These are phyloP conservation scores for Oenanthe javanica DNA, from an alignment of 140 eudicot species.

Conservation along the genomic window DNA sequence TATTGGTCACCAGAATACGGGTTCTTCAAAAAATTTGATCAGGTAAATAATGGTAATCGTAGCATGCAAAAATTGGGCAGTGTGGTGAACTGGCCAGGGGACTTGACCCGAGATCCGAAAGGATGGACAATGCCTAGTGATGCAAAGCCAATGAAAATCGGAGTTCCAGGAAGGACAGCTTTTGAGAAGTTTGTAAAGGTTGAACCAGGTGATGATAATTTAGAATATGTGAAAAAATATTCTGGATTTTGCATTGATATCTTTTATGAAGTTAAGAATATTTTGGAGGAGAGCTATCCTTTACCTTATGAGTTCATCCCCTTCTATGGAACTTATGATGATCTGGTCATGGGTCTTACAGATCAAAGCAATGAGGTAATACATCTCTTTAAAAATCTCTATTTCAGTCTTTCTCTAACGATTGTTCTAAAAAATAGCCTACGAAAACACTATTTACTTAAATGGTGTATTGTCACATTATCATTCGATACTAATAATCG, in stretches of 20 bases:
- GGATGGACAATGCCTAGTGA: conserved; percentile 66
- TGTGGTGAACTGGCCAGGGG: conserved; percentile 51
- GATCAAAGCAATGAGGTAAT: conserved; percentile 26
- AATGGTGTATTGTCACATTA: too few species aligned
- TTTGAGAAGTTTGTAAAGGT: conserved; percentile 49
- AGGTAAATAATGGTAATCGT: not conserved
- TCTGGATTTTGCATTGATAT: conserved; percentile 34
- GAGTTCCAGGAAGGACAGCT: conserved; percentile 34
- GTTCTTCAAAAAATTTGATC: conserved; percentile 14
- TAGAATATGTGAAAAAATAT: not conserved
- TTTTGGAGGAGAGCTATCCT: conserved; percentile 27
- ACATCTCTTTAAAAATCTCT: not conserved
- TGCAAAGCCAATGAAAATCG: conserved; percentile 35
- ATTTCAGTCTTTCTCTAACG: not conserved
- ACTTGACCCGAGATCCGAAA: conserved; percentile 29
- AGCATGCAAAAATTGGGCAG: conserved; percentile 13
- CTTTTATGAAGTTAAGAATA: conserved; percentile 24
- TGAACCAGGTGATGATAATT: not conserved
- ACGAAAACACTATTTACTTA: too few species aligned
- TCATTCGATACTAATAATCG: too few species aligned
- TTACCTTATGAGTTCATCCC: conserved; percentile 33
- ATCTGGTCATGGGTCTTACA: conserved; percentile 25
- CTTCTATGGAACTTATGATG: conserved; percentile 32
- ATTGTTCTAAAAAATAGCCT: not conserved
- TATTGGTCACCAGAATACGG: conserved; percentile 33